A percentile compares a stretch with the other conserved stretches of the same genome.
Conservation (phyloP, 225 moss, liverwort and hornwort genomes). For the Physcomitrium patens region DNA sequence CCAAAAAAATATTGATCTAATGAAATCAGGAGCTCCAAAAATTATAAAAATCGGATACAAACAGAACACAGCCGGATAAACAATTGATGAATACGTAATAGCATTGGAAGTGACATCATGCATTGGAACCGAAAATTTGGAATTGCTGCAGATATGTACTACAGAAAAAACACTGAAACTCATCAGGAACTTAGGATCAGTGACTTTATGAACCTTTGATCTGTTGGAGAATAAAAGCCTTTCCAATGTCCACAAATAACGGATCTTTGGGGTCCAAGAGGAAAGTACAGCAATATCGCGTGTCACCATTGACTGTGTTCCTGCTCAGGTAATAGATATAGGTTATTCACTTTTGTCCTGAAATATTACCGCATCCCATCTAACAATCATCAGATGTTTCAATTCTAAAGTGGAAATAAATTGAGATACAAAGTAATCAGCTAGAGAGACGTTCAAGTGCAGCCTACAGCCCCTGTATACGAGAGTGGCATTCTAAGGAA, state of each 20-base stretch:
- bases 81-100: slow-evolving; percentile 1
- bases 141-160: slow-evolving; percentile 12
- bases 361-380: slow-evolving; percentile 11
- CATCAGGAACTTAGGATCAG: slow-evolving; percentile 15
- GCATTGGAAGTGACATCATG: background rate
- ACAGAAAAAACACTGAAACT: slow-evolving; percentile 13
- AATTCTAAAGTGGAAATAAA: background rate
- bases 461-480: slow-evolving; percentile 2
- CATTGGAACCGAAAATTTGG: background rate
- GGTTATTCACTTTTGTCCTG: slow-evolving; percentile 11
- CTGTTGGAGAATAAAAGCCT: slow-evolving; percentile 85
- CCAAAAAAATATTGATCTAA: background rate
- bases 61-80: slow-evolving; percentile 11
- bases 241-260: slow-evolving; percentile 80
- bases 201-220: slow-evolving; percentile 66
- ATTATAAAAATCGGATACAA: background rate
- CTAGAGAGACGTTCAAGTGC: background rate
- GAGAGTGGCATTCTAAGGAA: slow-evolving; percentile 18
- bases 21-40: slow-evolving; percentile 2
- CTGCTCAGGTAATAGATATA: slow-evolving; percentile 39
- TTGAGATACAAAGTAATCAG: slow-evolving; percentile 17
- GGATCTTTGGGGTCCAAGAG: slow-evolving; percentile 84
- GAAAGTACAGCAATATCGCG: slow-evolving; percentile 87
- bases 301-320: slow-evolving; percentile 88
- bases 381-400: slow-evolving; percentile 5